Conservation (phyloP, 2,329 filamentous ascomycete species). For the Arthrobotrys iridis region DNA sequence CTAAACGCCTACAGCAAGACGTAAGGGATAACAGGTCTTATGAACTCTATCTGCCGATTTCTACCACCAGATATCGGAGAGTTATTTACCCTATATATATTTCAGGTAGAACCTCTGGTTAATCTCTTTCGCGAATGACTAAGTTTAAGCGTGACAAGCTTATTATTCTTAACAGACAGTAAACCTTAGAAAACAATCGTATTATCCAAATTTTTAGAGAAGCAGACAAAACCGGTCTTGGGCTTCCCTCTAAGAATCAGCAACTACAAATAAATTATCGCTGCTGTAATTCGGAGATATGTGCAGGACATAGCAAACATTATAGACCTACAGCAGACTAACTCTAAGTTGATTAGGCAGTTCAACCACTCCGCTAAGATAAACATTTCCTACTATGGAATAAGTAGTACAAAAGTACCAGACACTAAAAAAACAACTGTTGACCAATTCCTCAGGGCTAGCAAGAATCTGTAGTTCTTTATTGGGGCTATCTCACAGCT, state of each 20-base stretch:
- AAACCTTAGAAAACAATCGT: not conserved
- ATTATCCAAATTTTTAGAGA: not conserved
- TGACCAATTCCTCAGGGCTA: not conserved
- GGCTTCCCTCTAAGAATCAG: not conserved
- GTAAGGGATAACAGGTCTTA: conserved; percentile 2
- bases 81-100: not conserved
- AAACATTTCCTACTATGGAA: not conserved
- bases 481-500: conserved; percentile 1
- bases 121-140: not conserved
- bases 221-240: not conserved
- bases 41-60: not conserved
- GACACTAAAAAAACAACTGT: not conserved
- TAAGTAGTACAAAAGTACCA: not conserved
- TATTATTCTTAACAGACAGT: not conserved
- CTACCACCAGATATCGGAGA: not conserved
- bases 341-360: not conserved
- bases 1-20: conserved; percentile 7
- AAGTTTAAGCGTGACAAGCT: not conserved
- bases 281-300: not conserved
- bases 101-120: not conserved
- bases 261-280: not conserved
- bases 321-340: not conserved
- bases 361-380: not conserved
- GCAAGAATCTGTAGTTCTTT: not conserved
- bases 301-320: not conserved